phyloP scores from a whole-genome alignment of 306 rosid genomes.

The Pterocarpus macrocarpus region DNA sequence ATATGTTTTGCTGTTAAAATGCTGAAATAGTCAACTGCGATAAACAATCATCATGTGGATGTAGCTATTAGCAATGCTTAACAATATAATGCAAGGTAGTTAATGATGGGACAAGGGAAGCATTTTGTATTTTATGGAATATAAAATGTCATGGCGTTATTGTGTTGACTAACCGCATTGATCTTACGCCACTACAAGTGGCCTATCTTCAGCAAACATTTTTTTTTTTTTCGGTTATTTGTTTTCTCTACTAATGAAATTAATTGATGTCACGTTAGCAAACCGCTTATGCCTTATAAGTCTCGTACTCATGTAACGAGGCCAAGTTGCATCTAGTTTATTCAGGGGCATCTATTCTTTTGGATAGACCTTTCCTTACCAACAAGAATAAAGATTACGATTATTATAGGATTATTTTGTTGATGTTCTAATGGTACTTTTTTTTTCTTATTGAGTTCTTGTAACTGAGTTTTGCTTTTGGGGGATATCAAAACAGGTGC shows the following conservation, averaged over 20 bases:
- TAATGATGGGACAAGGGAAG: neutral
- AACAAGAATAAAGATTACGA: neutral
- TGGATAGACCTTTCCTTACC: neutral
- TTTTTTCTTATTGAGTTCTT: neutral
- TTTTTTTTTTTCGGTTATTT: too few relatives aligned
- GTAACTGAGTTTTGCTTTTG: neutral
- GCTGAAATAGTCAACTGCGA: slow-evolving; percentile 20
- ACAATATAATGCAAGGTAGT: neutral
- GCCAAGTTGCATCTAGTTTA: slow-evolving; percentile 24
- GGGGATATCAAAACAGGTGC: slow-evolving; percentile 64
- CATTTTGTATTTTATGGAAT: neutral
- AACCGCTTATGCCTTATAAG: neutral
- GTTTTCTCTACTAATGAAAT: too few relatives aligned
- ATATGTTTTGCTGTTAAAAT: neutral
- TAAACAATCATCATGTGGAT: neutral
- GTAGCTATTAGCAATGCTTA: neutral
- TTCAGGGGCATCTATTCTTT: neutral
- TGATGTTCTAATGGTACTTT: neutral
- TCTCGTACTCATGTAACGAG: neutral
- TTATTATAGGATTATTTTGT: neutral
- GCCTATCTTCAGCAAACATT: too few relatives aligned
- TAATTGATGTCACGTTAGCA: neutral
- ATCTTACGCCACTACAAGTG: too few relatives aligned
- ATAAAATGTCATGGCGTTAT: too few relatives aligned
- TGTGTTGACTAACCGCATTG: neutral